Evolutionary conservation across 108 stramenopile species (phyloP), one percentile per base, ranked within the genome.

Genomic region (Pseudonitzschia multistriata): DNA sequence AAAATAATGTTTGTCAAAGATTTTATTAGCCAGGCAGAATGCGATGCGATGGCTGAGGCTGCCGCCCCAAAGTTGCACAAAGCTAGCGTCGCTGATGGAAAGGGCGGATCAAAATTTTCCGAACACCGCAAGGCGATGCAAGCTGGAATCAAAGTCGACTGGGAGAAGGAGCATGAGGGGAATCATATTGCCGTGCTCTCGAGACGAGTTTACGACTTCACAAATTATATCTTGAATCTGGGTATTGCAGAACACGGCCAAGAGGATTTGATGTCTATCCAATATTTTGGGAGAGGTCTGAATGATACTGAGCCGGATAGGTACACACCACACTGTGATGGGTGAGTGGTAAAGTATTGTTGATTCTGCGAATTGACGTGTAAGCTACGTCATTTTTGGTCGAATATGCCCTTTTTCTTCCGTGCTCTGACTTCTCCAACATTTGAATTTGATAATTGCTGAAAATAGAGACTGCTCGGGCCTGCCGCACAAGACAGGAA

Each of bases 301-400:
- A 78, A 88, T 47, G 89, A 90, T 70, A 84, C 81, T 0, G 74
- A 81, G 53, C 89, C 89, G 0, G 97, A 97, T 76, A 78, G 91
- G 62, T 97, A 96, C 79, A 90, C 79, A 72, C 93, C 97, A 6
- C 96, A 96, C 75, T 96, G 96, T 70, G 95, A 96, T 73, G 96
- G 92, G 42, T 45, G 11, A 45, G 42, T 45, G 15, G 34, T 79
- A 82, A 52, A 82, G 81, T 64, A 71, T 70, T 11, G 82, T 73
- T n/a, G n/a, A n/a, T n/a, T n/a, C n/a, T n/a, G 57, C 42, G 19
- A 15, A 21, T 57, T 13, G 11, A 24, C 11, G 13, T 11, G 22
- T 13, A 21, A 13, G n/a, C 17, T 19, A 24, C 22, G 15, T 22
- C 22, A 17, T 22, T 57, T 13, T 22, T 21, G 56, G 22, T 57